A percentile compares a stretch with the other conserved stretches of the same genome.
phyloP scores from a whole-genome alignment of 805 yeast genomes.

The Wickerhamiella alocasiicola region DNA sequence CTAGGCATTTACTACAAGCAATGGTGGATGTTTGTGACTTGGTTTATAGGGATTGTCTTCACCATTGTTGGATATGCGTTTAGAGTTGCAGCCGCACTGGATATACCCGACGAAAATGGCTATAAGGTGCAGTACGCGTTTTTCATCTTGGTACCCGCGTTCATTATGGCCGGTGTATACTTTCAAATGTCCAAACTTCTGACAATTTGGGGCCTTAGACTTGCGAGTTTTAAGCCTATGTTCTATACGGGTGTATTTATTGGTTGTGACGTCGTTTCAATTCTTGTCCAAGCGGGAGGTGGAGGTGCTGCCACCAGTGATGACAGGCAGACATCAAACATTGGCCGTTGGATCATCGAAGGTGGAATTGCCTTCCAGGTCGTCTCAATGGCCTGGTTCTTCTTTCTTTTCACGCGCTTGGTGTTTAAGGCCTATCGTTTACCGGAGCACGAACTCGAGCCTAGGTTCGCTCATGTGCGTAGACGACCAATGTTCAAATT shows the following conservation, averaged over 20 bases:
- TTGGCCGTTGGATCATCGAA: constrained; percentile 59
- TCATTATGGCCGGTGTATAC: constrained; percentile 75
- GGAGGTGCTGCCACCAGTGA: constrained; percentile 55
- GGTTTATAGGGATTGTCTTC: constrained; percentile 42
- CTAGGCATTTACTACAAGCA: constrained; percentile 39
- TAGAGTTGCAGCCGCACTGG: constrained; percentile 36
- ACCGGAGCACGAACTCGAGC: constrained; percentile 14
- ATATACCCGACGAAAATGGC: constrained; percentile 26
- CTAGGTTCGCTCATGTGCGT: constrained; percentile 16
- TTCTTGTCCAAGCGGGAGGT: constrained; percentile 60
- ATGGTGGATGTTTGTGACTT: constrained; percentile 53
- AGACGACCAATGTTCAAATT: constrained; percentile 18
- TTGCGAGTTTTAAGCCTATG: constrained; percentile 43
- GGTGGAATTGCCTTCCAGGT: constrained; percentile 75
- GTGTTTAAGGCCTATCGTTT: constrained; percentile 11
- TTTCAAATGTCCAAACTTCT: constrained; percentile 54
- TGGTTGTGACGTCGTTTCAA: constrained; percentile 48
- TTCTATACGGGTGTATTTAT: constrained; percentile 54
- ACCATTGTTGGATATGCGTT: constrained; percentile 63
- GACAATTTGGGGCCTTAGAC: constrained; percentile 45
- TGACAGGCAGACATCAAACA: constrained; percentile 22
- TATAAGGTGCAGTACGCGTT: constrained; percentile 55
- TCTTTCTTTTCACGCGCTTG: constrained; percentile 38
- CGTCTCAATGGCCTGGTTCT: constrained; percentile 49
- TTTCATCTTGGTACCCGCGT: constrained; percentile 69